Percentiles rank a stretch among this genome's conserved stretches.
Conservation (phyloP, 2,329 filamentous ascomycete species). For the Dryadomyces quercus-mongolicae region DNA sequence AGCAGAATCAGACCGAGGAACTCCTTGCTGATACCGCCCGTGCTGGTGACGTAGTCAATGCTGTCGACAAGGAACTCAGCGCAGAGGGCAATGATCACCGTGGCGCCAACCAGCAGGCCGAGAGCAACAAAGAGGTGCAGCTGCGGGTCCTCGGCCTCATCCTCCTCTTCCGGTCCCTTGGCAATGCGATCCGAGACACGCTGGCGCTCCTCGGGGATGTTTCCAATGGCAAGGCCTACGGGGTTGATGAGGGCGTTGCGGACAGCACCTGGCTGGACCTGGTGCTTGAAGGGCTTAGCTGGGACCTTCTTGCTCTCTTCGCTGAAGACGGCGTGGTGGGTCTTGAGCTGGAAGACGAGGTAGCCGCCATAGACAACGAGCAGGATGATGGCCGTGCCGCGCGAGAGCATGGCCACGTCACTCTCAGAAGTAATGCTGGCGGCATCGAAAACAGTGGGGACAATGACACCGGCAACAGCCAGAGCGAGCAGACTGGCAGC, state of each 20-base stretch:
- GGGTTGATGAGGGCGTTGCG: conserved; percentile 27
- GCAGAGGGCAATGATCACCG: conserved; percentile 68
- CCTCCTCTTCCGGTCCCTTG: conserved; percentile 34
- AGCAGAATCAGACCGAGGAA: conserved; percentile 68
- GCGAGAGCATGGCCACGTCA: conserved; percentile 52
- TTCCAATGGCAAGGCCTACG: conserved; percentile 22
- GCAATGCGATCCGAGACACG: conserved; percentile 12
- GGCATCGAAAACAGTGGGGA: conserved; percentile 74
- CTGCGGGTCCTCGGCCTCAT: conserved; percentile 63
- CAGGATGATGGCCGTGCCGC: conserved; percentile 67
- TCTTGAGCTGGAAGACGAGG: conserved; percentile 83
- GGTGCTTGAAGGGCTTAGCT: conserved; percentile 34
- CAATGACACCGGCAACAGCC: conserved; percentile 70
- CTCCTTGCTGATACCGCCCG: conserved; percentile 50
- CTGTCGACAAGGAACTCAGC: conserved; percentile 63
- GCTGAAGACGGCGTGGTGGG: conserved; percentile 70
- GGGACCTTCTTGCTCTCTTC: conserved; percentile 67
- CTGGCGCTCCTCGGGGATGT: conserved; percentile 20
- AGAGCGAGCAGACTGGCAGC: conserved; percentile 70
- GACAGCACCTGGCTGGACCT: conserved; percentile 21
- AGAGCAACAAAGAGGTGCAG: conserved; percentile 63
- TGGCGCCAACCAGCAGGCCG: conserved; percentile 57
- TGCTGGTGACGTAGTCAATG: conserved; percentile 52
- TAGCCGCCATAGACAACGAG: conserved; percentile 75
- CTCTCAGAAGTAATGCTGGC: conserved; percentile 25